A percentile compares a stretch with the other conserved stretches of the same genome.
Evolutionary conservation across 2,329 filamentous ascomycete species (phyloP).

Genomic region (Orbilia blumenaviensis): DNA sequence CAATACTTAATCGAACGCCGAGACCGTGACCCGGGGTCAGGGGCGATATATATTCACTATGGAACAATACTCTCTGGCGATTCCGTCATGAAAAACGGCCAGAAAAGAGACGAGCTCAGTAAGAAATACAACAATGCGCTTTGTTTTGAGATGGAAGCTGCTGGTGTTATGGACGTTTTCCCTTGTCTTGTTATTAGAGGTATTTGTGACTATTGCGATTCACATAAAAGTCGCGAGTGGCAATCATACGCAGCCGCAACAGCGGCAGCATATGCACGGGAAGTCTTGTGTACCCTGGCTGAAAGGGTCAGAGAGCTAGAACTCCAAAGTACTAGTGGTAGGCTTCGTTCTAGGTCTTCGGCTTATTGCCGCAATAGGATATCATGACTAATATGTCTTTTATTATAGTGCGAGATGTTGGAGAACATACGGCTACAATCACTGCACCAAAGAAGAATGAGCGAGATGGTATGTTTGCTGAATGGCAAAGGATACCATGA

Average conservation of each 20-base stretch:
- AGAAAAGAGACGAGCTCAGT: background rate
- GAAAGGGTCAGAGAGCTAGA: too few relatives aligned
- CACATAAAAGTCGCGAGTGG: background rate
- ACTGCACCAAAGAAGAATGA: too few relatives aligned
- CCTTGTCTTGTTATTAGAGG: constrained; percentile 7
- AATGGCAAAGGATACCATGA: too few relatives aligned
- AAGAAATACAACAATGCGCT: background rate
- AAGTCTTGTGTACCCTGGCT: background rate
- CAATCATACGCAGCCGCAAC: constrained; percentile 5
- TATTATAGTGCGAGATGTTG: too few relatives aligned
- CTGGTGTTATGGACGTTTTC: constrained; percentile 59
- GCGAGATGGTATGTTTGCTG: too few relatives aligned
- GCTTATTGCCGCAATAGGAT: too few relatives aligned
- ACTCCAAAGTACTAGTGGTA: too few relatives aligned
- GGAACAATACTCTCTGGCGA: constrained; percentile 11
- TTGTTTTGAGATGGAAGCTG: constrained; percentile 23
- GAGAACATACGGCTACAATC: too few relatives aligned
- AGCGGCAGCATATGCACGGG: background rate
- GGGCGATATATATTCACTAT: background rate
- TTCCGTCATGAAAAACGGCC: background rate
- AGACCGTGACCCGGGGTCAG: background rate
- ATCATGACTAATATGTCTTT: too few relatives aligned
- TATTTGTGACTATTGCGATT: constrained; percentile 11
- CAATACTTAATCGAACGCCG: background rate
- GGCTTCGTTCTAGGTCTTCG: too few relatives aligned